These are phyloP conservation scores for Sarocladium kiliense DNA, from an alignment of 2,329 filamentous ascomycete species.

Conservation along the genomic window DNA sequence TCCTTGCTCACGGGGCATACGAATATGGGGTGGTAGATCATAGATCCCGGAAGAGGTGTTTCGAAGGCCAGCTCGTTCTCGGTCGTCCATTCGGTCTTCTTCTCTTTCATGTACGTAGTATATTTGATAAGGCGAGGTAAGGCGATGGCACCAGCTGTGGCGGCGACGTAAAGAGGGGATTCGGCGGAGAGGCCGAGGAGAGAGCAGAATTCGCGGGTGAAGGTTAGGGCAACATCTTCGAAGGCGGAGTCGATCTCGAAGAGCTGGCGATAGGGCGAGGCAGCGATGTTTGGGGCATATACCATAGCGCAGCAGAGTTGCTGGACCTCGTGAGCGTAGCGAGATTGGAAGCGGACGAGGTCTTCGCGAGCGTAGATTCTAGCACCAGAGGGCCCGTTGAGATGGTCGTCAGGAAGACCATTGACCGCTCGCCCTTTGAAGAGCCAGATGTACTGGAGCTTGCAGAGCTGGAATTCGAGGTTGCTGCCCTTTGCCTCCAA, in stretches of 20 bases:
- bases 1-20: constrained; percentile 97
- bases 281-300: constrained; percentile 66
- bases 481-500: constrained; percentile 84
- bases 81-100: constrained; percentile 92
- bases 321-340: constrained; percentile 75
- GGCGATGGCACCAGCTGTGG: constrained; percentile 87
- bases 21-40: constrained; percentile 91
- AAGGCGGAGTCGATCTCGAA: constrained; percentile 75
- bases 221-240: constrained; percentile 78
- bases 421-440: constrained; percentile 60
- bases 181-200: constrained; percentile 84
- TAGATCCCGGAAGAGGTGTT: constrained; percentile 52
- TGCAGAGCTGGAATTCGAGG: constrained; percentile 89
- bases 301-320: constrained; percentile 77
- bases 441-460: constrained; percentile 84
- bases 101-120: constrained; percentile 79
- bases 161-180: constrained; percentile 87
- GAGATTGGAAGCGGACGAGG: constrained; percentile 67
- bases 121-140: constrained; percentile 86
- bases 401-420: constrained; percentile 47
- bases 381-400: constrained; percentile 58
- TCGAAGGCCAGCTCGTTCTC: constrained; percentile 83
- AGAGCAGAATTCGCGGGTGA: constrained; percentile 92
- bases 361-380: constrained; percentile 70
- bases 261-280: constrained; percentile 73